A percentile compares a stretch with the other conserved stretches of the same genome.
phyloP scores from a whole-genome alignment of 768 basidiomycete genomes.

The Kwoniella dejecticola region DNA sequence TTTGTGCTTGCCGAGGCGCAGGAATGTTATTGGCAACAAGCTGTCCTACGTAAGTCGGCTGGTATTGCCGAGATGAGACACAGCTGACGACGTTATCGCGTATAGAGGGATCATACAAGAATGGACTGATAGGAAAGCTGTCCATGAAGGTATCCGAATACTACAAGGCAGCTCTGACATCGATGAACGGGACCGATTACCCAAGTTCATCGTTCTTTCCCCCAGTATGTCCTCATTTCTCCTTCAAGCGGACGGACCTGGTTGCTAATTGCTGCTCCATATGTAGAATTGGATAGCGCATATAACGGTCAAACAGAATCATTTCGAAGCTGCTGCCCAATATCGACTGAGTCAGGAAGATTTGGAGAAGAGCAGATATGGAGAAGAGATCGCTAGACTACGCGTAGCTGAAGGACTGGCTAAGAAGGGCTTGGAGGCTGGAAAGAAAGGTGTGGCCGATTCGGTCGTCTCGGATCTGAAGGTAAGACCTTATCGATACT shows the following conservation, averaged over 20 bases:
- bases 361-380: slow-evolving; percentile 72
- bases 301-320: slow-evolving; percentile 75
- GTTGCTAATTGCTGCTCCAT: background rate
- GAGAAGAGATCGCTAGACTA: slow-evolving; percentile 79
- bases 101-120: slow-evolving; percentile 69
- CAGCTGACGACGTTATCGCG: background rate
- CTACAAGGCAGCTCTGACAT: slow-evolving; percentile 62
- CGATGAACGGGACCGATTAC: slow-evolving; percentile 44
- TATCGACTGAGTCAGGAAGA: slow-evolving; percentile 88
- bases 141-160: slow-evolving; percentile 70
- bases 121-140: slow-evolving; percentile 78
- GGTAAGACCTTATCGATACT: slow-evolving; percentile 58
- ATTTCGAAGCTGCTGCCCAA: slow-evolving; percentile 87
- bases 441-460: slow-evolving; percentile 65
- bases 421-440: slow-evolving; percentile 70
- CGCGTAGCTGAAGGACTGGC: slow-evolving; percentile 67
- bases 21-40: slow-evolving; percentile 94
- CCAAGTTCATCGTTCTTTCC: slow-evolving; percentile 52
- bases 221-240: slow-evolving; percentile 31
- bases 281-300: slow-evolving; percentile 77
- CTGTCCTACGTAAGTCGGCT: slow-evolving; percentile 67
- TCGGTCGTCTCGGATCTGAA: slow-evolving; percentile 76
- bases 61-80: background rate
- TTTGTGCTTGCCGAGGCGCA: slow-evolving; percentile 93
- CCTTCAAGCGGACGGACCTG: too few relatives aligned